These are phyloP conservation scores for Populus euphratica DNA, from an alignment of 345 rosid genomes.

Conservation along the genomic window DNA sequence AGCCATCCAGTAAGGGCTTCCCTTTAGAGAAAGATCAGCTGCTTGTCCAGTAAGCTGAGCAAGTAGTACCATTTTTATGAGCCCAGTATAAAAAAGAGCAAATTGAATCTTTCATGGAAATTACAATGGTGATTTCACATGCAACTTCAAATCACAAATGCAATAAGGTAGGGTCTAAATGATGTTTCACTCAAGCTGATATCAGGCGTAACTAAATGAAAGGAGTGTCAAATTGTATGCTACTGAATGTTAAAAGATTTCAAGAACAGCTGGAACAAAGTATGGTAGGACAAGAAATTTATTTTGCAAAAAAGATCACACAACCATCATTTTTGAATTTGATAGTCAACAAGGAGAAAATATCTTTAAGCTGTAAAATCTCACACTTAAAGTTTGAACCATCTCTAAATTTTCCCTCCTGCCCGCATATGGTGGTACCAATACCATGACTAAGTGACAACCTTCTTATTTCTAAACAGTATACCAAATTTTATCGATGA, in stretches of 20 bases:
- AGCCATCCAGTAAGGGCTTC: slow-evolving; percentile 99
- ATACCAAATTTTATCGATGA: not conserved
- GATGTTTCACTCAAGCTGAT: not conserved
- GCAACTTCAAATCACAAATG: not conserved
- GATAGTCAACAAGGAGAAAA: not conserved
- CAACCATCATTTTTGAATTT: not conserved
- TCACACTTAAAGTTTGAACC: not conserved
- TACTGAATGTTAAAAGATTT: not conserved
- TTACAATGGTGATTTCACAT: not conserved
- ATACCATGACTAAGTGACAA: not conserved
- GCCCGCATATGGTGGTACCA: not conserved
- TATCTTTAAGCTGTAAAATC: too few relatives aligned
- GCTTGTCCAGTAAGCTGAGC: slow-evolving; percentile 81
- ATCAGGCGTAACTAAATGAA: not conserved
- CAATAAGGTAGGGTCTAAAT: not conserved
- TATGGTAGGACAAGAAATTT: not conserved
- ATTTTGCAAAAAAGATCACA: not conserved
- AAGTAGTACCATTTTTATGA: slow-evolving; percentile 7
- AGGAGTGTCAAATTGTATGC: not conserved
- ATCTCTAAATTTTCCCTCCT: not conserved
- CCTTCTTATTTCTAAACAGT: not conserved
- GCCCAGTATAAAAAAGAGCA: not conserved
- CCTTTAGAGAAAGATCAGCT: slow-evolving; percentile 85
- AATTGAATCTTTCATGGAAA: not conserved
- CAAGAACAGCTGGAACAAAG: not conserved